A percentile compares a stretch with the other conserved stretches of the same genome.
phyloP scores from a whole-genome alignment of 805 yeast species.

The Saccharomycopsis olivae region DNA sequence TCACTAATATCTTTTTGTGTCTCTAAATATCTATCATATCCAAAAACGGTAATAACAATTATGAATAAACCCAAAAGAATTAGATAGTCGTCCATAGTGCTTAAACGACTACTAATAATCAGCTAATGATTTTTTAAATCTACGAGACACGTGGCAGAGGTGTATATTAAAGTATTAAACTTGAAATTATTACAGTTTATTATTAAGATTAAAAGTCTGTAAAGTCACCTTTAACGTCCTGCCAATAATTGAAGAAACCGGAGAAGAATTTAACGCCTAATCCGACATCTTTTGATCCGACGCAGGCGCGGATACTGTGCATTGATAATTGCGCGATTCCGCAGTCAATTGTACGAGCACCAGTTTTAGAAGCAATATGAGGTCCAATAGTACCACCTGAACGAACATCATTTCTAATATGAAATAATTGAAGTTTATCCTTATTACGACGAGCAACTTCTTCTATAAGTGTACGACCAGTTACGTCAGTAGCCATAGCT shows the following conservation, averaged over 20 bases:
- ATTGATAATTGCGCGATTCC: slow-evolving; percentile 79
- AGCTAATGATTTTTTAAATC: too few relatives aligned
- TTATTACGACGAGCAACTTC: slow-evolving; percentile 56
- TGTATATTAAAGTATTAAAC: too few relatives aligned
- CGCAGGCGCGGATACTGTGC: slow-evolving; percentile 79
- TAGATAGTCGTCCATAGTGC: too few relatives aligned
- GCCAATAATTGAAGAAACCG: slow-evolving; percentile 63
- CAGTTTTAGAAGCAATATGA: slow-evolving; percentile 47
- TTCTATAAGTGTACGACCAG: slow-evolving; percentile 59
- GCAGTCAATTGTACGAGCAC: slow-evolving; percentile 67
- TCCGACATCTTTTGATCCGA: slow-evolving; percentile 70
- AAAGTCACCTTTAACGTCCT: slow-evolving; percentile 41
- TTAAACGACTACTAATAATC: too few relatives aligned
- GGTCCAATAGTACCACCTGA: slow-evolving; percentile 91
- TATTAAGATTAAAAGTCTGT: slow-evolving; percentile 21
- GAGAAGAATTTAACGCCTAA: slow-evolving; percentile 62
- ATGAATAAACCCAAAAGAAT: slow-evolving; percentile 22
- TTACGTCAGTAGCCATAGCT: slow-evolving; percentile 75
- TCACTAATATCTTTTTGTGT: slow-evolving; percentile 16
- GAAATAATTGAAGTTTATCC: slow-evolving; percentile 70
- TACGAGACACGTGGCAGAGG: too few relatives aligned
- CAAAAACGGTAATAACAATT: too few relatives aligned
- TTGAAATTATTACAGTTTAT: too few relatives aligned
- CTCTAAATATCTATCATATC: slow-evolving; percentile 15
- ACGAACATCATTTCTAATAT: slow-evolving; percentile 73